Evolutionary conservation across 768 basidiomycete genomes (phyloP).

Genomic region (Suillus ampliporus): DNA sequence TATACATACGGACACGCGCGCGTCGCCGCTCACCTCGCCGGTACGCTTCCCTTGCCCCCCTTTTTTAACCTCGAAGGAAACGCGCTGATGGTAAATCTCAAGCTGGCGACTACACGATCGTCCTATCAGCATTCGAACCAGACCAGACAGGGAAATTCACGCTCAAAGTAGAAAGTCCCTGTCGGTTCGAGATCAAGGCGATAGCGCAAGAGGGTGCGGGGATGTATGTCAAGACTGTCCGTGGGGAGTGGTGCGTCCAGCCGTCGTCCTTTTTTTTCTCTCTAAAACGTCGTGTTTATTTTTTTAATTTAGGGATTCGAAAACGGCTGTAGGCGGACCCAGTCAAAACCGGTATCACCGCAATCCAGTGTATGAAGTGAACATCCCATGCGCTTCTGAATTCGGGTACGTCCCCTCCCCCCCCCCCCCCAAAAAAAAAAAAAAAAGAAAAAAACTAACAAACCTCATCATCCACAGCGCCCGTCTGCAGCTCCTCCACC

Average conservation of each 20-base stretch:
- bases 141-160: constrained; percentile 67
- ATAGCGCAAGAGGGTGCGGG: constrained; percentile 91
- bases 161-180: constrained; percentile 66
- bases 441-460: not conserved
- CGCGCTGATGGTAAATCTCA: not conserved
- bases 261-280: constrained; percentile 1
- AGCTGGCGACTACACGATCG: constrained; percentile 77
- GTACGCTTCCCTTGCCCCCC: constrained; percentile 48
- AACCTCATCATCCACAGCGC: constrained; percentile 50
- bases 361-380: constrained; percentile 75
- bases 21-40: constrained; percentile 52
- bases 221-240: constrained; percentile 75
- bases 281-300: too few relatives aligned
- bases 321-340: constrained; percentile 72
- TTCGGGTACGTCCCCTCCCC: constrained; percentile 53
- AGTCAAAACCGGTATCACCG: constrained; percentile 63
- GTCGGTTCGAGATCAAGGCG: constrained; percentile 61
- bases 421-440: not conserved
- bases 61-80: not conserved
- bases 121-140: constrained; percentile 88
- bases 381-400: constrained; percentile 55
- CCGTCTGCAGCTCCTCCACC: constrained; percentile 65
- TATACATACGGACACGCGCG: constrained; percentile 82
- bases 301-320: constrained; percentile 64
- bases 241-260: constrained; percentile 72